Conservation (phyloP, 129 eudicot genomes). For the Flaveria robusta region DNA sequence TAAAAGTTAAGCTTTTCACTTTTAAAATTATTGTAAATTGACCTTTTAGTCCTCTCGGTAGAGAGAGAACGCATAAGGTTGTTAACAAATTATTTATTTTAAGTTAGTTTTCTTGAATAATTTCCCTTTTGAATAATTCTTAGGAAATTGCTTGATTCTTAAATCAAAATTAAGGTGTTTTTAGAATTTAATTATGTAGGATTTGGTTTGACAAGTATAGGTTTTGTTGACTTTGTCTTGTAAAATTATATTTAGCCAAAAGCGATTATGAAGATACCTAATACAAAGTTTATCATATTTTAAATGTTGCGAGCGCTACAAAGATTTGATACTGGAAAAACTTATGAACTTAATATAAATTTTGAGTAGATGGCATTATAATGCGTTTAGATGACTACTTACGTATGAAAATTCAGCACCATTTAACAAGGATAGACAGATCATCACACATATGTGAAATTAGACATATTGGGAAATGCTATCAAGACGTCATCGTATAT, state of each 20-base stretch:
- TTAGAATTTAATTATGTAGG: neutral
- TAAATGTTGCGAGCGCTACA: neutral
- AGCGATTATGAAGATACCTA: slow-evolving; percentile 17
- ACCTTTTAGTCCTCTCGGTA: neutral
- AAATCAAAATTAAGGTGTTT: neutral
- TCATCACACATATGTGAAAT: neutral
- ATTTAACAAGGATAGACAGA: neutral
- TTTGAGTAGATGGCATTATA: neutral
- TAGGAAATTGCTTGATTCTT: neutral
- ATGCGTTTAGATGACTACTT: neutral
- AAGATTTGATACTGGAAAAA: neutral
- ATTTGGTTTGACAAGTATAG: neutral
- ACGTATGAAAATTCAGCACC: neutral
- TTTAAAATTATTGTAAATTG: neutral
- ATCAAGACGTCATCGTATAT: neutral
- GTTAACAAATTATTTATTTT: neutral
- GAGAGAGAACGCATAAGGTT: neutral
- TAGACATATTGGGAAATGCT: neutral
- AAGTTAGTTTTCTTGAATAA: neutral
- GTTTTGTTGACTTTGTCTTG: neutral
- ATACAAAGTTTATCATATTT: neutral
- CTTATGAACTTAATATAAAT: neutral
- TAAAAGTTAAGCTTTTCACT: neutral
- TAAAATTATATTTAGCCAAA: neutral
- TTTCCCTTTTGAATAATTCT: neutral